A percentile compares a stretch with the other conserved stretches of the same genome.
These are phyloP conservation scores for Atkinsonella texensis DNA, from an alignment of 2,329 filamentous ascomycete genomes.

Conservation along the genomic window DNA sequence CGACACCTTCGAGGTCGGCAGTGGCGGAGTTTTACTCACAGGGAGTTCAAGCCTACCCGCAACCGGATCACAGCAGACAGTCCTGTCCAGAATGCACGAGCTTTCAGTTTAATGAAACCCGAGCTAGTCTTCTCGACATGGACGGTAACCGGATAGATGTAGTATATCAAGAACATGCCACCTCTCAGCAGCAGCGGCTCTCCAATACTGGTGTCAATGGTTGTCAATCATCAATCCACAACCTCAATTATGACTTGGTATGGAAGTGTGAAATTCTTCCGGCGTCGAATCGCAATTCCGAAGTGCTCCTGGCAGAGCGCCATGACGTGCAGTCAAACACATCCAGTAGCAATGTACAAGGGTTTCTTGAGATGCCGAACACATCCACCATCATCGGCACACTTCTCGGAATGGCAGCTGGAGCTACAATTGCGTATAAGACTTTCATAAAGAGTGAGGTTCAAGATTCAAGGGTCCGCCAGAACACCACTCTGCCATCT, in stretches of 20 bases:
- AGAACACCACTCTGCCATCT: conserved; percentile 13
- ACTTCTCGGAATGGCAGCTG: conserved; percentile 66
- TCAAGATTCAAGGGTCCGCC: conserved; percentile 29
- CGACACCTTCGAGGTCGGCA: conserved; percentile 50
- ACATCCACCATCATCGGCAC: conserved; percentile 60
- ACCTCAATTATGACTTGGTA: not conserved
- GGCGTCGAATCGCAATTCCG: not conserved
- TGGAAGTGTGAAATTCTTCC: not conserved
- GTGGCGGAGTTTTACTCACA: conserved; percentile 62
- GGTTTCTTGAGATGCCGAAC: conserved; percentile 19
- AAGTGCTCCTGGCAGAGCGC: not conserved
- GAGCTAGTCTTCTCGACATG: conserved; percentile 57
- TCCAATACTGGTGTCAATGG: not conserved
- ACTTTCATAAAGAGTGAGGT: conserved; percentile 42
- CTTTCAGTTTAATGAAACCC: conserved; percentile 10
- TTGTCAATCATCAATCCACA: not conserved
- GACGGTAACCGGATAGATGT: conserved; percentile 80
- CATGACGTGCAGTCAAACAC: not conserved
- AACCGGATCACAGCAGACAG: conserved; percentile 20
- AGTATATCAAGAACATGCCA: conserved; percentile 36
- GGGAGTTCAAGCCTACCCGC: conserved; percentile 52
- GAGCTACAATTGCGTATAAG: conserved; percentile 51
- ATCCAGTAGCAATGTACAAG: not conserved
- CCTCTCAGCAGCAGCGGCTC: conserved; percentile 5
- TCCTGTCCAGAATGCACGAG: not conserved